phyloP scores from a whole-genome alignment of 2,329 filamentous ascomycete species.

The Cylindrodendrum hubeiense region DNA sequence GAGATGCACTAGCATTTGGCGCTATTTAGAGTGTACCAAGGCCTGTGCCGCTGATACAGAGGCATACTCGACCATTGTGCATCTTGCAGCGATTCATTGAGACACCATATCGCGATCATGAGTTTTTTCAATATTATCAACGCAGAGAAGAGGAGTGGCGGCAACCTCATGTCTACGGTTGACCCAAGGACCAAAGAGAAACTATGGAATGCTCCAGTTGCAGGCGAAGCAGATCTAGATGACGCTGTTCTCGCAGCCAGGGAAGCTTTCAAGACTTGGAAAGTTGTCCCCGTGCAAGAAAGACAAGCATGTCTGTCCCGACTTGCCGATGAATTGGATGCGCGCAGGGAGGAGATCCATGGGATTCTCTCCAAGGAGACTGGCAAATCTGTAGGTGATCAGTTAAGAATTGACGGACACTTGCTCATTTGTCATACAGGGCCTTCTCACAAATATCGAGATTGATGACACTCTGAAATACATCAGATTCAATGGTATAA shows the following conservation, averaged over 20 bases:
- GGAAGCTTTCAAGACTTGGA: background rate
- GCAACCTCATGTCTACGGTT: background rate
- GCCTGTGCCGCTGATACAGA: background rate
- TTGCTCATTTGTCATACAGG: background rate
- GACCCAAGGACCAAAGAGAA: background rate
- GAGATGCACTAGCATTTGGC: background rate
- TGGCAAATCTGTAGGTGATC: background rate
- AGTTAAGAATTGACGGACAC: too few relatives aligned
- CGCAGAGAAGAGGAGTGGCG: background rate
- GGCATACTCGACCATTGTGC: background rate
- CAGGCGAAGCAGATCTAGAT: background rate
- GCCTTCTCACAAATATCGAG: background rate
- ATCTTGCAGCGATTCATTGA: too few relatives aligned
- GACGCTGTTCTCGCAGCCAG: background rate
- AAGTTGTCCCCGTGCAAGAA: background rate
- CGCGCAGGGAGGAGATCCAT: background rate
- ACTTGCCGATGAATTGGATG: background rate
- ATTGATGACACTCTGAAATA: background rate
- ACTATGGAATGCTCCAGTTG: background rate
- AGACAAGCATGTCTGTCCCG: background rate
- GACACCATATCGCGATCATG: background rate
- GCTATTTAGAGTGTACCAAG: background rate
- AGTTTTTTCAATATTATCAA: constrained; percentile 3
- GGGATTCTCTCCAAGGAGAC: constrained; percentile 2
- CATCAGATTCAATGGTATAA: constrained; percentile 1